Evolutionary conservation across 805 yeast genomes (phyloP).

Genomic region (Brettanomyces bruxellensis): DNA sequence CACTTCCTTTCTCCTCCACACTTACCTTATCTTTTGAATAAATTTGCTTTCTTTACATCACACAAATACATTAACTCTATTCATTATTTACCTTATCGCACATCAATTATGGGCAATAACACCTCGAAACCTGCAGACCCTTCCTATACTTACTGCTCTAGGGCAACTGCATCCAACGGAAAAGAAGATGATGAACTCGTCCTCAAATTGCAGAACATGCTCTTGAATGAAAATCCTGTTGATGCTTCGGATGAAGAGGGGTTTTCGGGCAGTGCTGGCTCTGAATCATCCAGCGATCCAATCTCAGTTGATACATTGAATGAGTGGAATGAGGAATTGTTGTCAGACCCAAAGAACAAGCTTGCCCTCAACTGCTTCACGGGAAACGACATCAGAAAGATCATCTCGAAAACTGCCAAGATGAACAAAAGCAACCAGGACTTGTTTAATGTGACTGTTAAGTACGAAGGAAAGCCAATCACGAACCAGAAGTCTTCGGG

Average conservation of each 20-base stretch:
- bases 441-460: constrained; percentile 35
- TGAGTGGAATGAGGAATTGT: constrained; percentile 38
- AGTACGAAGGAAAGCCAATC: constrained; percentile 51
- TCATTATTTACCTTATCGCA: no score
- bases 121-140: constrained; percentile 12
- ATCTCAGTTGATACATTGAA: constrained; percentile 25
- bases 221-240: constrained; percentile 6
- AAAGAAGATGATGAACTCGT: constrained; percentile 24
- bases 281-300: constrained; percentile 17
- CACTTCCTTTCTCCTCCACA: no score
- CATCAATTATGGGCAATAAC: constrained; percentile 18
- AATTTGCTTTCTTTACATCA: no score
- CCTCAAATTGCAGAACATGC: constrained; percentile 20
- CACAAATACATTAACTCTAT: no score
- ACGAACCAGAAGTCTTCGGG: constrained; percentile 74
- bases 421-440: constrained; percentile 24
- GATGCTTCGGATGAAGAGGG: constrained; percentile 2
- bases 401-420: constrained; percentile 30
- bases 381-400: constrained; percentile 33
- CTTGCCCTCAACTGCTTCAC: constrained; percentile 48
- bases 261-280: constrained; percentile 1
- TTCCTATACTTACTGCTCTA: constrained; percentile 12
- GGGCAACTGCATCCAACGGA: constrained; percentile 7
- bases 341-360: constrained; percentile 38
- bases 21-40: no score